These are phyloP conservation scores for Candida succiphila DNA, from an alignment of 805 yeast species.

Conservation along the genomic window DNA sequence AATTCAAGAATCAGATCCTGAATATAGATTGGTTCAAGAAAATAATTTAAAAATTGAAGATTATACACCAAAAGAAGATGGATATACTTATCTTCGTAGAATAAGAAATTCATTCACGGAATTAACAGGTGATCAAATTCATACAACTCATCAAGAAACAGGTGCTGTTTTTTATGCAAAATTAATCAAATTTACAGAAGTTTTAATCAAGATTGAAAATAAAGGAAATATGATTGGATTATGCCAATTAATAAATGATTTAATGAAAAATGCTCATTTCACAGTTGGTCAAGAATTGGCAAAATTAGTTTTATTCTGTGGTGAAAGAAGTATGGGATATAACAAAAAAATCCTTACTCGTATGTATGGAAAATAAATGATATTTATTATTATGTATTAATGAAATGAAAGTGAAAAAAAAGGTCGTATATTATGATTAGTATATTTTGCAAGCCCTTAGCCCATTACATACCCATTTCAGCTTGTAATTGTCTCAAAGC, in stretches of 20 bases:
- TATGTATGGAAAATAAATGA: too few relatives aligned
- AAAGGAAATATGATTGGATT: conserved; percentile 48
- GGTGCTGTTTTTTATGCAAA: conserved; percentile 31
- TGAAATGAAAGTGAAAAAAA: neutral
- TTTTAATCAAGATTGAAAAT: conserved; percentile 27
- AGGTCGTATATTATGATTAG: too few relatives aligned
- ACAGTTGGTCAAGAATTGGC: conserved; percentile 49
- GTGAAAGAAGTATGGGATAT: conserved; percentile 43
- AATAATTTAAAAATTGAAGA: conserved; percentile 14
- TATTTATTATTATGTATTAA: too few relatives aligned
- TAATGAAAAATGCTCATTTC: conserved; percentile 36
- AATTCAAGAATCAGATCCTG: conserved; percentile 3
- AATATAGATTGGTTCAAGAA: neutral
- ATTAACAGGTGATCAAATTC: conserved; percentile 19
- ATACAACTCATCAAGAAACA: conserved; percentile 22
- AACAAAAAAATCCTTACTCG: conserved; percentile 34
- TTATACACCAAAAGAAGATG: conserved; percentile 1
- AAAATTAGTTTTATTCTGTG: conserved; percentile 41
- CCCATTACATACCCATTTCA: conserved; percentile 64
- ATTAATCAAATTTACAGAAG: conserved; percentile 30
- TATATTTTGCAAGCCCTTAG: too few relatives aligned
- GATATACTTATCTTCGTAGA: conserved; percentile 35
- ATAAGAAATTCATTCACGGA: conserved; percentile 31
- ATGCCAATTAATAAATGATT: conserved; percentile 32
- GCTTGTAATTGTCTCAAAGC: conserved; percentile 76